Base-by-base conservation (phyloP, 139 green algal species). In the Chlorella sp. region DNA sequence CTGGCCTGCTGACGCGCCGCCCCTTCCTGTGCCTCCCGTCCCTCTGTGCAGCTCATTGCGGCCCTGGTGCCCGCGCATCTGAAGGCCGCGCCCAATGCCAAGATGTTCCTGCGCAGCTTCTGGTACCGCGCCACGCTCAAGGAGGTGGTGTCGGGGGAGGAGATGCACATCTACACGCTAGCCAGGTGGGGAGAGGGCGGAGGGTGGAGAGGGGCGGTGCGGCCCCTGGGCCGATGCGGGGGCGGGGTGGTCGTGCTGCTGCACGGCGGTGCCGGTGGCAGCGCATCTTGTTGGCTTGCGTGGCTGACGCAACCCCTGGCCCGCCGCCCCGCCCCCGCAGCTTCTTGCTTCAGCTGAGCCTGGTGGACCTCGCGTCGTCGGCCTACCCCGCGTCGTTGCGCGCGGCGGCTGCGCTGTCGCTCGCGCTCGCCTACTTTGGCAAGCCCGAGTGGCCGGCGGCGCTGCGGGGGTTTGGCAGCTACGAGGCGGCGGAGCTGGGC, bases 151-250 rank as follows among this genome's bases (percentile, higher is more conserved):
- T 45, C 53, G 23, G 33, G 70, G 56, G 76, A 87, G 35, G 82
- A 90, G 40, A 89, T 92, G 83, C 85, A 92, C 72, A 71, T 88
- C 7, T 92, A 92, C 66, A 87, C 83, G 7, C 55, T 91, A 1
- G 82, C 87, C 38, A 88, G 82, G 82, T 84, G 59, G 15, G 76
- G 23, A 11, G 38, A 11, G n/a, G 15, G 46, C 36, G 29, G n/a
- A n/a, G n/a, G n/a, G n/a, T n/a, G n/a, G n/a, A n/a, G n/a, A n/a
- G n/a, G n/a, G n/a, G n/a, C n/a, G n/a, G n/a, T n/a, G n/a, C n/a
- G n/a, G n/a, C n/a, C n/a, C n/a, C n/a, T n/a, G n/a, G n/a, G n/a
- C n/a, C n/a, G n/a, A n/a, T n/a, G n/a, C n/a, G n/a, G n/a, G n/a
- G n/a, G n/a, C n/a, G n/a, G n/a, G n/a, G n/a, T n/a, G n/a, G n/a